A percentile compares a stretch with the other conserved stretches of the same genome.
Evolutionary conservation across 345 rosid species (phyloP).

Genomic region (Lepidium didymum): DNA sequence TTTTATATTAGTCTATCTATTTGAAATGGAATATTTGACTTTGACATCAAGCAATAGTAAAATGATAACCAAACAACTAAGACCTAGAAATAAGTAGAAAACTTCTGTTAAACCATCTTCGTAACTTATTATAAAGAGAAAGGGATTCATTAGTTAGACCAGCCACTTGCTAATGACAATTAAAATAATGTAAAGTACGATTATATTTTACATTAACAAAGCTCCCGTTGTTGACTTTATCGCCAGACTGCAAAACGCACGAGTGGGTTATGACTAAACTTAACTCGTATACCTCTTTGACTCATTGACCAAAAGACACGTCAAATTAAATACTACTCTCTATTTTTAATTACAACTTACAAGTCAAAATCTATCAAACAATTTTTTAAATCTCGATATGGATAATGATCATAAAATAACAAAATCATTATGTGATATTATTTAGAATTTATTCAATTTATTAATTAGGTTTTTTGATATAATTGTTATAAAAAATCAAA

Average conservation of each 20-base stretch:
- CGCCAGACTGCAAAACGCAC: conserved; percentile 26
- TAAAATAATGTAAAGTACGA: conserved; percentile 14
- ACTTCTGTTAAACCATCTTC: conserved; percentile 1
- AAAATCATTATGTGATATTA: no score
- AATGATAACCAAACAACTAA: not conserved
- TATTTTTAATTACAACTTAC: not conserved
- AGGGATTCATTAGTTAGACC: not conserved
- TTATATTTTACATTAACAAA: conserved; percentile 8
- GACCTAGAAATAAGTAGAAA: conserved; percentile 3
- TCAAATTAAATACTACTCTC: not conserved
- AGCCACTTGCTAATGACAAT: conserved; percentile 4
- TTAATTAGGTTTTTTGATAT: no score
- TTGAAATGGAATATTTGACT: conserved; percentile 13
- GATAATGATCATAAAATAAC: not conserved
- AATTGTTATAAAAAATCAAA: no score
- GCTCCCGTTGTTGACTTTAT: conserved; percentile 28
- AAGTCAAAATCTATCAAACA: conserved; percentile 19
- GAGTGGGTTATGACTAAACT: conserved; percentile 26
- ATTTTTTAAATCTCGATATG: not conserved
- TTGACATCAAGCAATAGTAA: not conserved
- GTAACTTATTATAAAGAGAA: conserved; percentile 1
- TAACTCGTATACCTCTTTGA: conserved; percentile 18
- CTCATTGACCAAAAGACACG: conserved; percentile 11
- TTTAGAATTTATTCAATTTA: no score
- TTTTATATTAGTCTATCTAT: not conserved